phyloP scores from a whole-genome alignment of 371 early-diverging fungal genomes.

The Dentiscutata heterogama region DNA sequence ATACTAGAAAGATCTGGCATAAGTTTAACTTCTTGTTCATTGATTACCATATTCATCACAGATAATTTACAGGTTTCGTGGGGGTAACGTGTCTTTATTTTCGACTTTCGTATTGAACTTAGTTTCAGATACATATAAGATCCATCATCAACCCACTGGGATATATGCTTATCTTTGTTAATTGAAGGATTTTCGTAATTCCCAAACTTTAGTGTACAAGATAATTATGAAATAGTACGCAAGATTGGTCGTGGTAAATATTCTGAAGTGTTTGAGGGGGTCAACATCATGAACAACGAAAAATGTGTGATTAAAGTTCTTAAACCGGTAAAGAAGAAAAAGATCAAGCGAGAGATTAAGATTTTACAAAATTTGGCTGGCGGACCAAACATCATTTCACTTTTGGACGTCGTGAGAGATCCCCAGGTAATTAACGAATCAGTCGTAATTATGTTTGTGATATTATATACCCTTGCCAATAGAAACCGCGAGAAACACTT shows the following conservation, averaged over 20 bases:
- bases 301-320: slow-evolving; percentile 99
- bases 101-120: too few relatives aligned
- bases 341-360: slow-evolving; percentile 99
- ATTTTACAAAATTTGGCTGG: slow-evolving; percentile 97
- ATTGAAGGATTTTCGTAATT: neutral
- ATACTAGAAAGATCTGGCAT: neutral
- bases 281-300: slow-evolving; percentile 78
- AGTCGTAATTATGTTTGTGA: too few relatives aligned
- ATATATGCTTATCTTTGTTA: too few relatives aligned
- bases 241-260: slow-evolving; percentile 99
- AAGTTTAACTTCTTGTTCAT: neutral
- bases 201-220: slow-evolving; percentile 76
- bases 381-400: slow-evolving; percentile 93
- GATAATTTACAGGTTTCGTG: slow-evolving; percentile 55
- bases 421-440: slow-evolving; percentile 69
- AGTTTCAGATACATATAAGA: too few relatives aligned
- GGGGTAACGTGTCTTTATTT: slow-evolving; percentile 51
- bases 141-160: too few relatives aligned
- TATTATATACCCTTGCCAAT: too few relatives aligned
- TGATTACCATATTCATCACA: neutral
- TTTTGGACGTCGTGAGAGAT: slow-evolving; percentile 97
- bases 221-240: slow-evolving; percentile 96
- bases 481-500: too few relatives aligned
- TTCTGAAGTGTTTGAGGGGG: slow-evolving; percentile 99
- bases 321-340: slow-evolving; percentile 99